These are phyloP conservation scores for Phytophthora crassamura DNA, from an alignment of 352 stramenopile genomes.

Conservation along the genomic window DNA sequence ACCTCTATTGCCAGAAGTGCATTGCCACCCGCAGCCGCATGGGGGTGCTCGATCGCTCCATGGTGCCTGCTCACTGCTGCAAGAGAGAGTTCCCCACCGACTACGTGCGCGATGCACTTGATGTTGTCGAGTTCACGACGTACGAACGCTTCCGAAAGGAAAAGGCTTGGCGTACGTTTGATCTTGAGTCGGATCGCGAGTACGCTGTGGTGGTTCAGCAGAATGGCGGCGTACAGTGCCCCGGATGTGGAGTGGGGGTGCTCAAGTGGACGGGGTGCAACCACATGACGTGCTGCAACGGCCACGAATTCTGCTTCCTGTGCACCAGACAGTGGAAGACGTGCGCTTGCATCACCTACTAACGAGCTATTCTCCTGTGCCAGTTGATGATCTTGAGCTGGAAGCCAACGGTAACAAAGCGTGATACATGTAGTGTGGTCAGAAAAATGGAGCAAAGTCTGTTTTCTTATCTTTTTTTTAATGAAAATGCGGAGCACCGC, in stretches of 20 bases:
- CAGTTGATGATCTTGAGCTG: not conserved
- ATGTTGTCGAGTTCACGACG: constrained; percentile 24
- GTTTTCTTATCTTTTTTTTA: not conserved
- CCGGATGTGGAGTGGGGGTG: constrained; percentile 72
- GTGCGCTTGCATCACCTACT: constrained; percentile 38
- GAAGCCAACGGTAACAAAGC: too few species aligned
- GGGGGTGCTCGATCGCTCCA: constrained; percentile 55
- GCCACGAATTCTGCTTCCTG: constrained; percentile 69
- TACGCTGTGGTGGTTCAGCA: constrained; percentile 52
- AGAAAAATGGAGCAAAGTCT: too few species aligned
- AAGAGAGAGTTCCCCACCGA: constrained; percentile 71
- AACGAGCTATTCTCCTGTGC: not conserved
- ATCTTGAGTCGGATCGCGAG: constrained; percentile 66
- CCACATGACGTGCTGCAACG: constrained; percentile 60
- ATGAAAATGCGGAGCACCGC: not conserved
- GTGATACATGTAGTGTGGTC: too few species aligned
- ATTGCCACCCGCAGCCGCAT: constrained; percentile 61
- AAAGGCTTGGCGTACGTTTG: constrained; percentile 48
- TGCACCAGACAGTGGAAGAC: constrained; percentile 51
- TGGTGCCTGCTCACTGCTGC: constrained; percentile 77
- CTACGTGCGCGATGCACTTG: constrained; percentile 60
- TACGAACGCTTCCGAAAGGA: constrained; percentile 72
- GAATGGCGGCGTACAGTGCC: constrained; percentile 61
- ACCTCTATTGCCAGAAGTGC: constrained; percentile 71
- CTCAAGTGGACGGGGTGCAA: constrained; percentile 62